Base-by-base conservation (phyloP, 1,284 basidiomycete species). In the Sphaerobolus stellatus region DNA sequence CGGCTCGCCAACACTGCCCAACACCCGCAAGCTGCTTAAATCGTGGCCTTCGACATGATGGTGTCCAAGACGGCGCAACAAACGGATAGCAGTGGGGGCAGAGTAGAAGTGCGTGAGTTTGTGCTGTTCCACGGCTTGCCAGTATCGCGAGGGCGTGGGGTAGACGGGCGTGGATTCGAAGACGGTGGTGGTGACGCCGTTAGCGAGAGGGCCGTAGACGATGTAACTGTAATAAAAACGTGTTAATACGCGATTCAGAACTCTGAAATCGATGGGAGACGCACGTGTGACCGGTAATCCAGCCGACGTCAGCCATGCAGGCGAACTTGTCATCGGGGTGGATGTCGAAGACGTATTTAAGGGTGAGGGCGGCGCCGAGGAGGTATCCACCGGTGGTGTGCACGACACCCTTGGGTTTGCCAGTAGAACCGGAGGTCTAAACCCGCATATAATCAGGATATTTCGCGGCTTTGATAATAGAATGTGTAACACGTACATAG, bases 281-380 rank as follows among this genome's bases (percentile, higher is more conserved):
- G 60, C 64, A 91, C 72, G 92, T 92, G 77, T 98, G 96, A 34
- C 96, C 96, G 4, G 96, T 99, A 74, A 99, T 98, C 96, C 96
- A 99, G 65, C 96, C 96, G 55, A 99, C 83, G 69, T 99, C 96
- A 59, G 96, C 96, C 95, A 98, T 96, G 79, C 97, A 99, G 5
- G 90, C 96, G 70, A 96, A 98, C 62, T 80, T 85, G 75, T 95
- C 90, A 53, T 89, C 90, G 14, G 88, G 83, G 72, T 99, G 97
- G 28, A 98, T 84, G 69, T 99, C 97, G 66, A 98, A 99, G 59
- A 98, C 92, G 72, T 92, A 91, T 75, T 98, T 98, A 71, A 95
- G 84, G n/a, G 93, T 94, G 54, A 97, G 69, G 1, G 91, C 87
- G 1, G 92, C 92, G 62, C 93, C 84, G 48, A 97, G 89, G 53